These are phyloP conservation scores for Bremia lactucae DNA, from an alignment of 352 stramenopile species.

Conservation along the genomic window DNA sequence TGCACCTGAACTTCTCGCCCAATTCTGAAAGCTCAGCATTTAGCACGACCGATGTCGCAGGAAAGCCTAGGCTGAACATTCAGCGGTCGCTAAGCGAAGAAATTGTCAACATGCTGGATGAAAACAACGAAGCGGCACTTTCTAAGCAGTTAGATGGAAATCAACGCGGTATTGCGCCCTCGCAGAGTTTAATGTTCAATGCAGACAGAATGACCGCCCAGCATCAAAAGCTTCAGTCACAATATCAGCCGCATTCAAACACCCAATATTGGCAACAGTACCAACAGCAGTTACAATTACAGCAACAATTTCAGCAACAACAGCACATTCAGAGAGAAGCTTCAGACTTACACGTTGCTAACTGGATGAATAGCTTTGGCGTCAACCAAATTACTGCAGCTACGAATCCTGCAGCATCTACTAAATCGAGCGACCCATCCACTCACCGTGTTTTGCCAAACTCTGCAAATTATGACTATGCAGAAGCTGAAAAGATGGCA, in stretches of 20 bases:
- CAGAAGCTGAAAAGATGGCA: conserved; percentile 22
- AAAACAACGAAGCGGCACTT: conserved; percentile 29
- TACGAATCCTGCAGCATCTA: conserved; percentile 12
- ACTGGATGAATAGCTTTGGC: conserved; percentile 26
- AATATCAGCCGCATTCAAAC: conserved; percentile 1
- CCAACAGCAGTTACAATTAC: conserved; percentile 19
- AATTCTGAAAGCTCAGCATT: background rate
- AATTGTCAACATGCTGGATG: conserved; percentile 66
- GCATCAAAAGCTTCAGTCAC: no score
- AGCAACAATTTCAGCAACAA: conserved; percentile 18
- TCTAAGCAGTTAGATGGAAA: conserved; percentile 23
- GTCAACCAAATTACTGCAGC: conserved; percentile 11
- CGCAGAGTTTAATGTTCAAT: conserved; percentile 19
- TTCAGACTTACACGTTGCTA: conserved; percentile 7
- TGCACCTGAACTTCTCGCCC: conserved; percentile 7
- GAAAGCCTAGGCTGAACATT: conserved; percentile 27
- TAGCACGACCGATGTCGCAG: conserved; percentile 6
- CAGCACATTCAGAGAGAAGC: conserved; percentile 27
- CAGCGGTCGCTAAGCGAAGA: conserved; percentile 65
- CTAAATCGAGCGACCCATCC: conserved; percentile 11
- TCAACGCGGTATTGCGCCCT: conserved; percentile 5
- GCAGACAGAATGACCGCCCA: conserved; percentile 7
- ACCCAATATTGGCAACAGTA: conserved; percentile 7
- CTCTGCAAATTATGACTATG: conserved; percentile 16
- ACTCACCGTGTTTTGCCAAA: conserved; percentile 2